Evolutionary conservation across 164 flowering plant genomes (phyloP), one percentile per base, ranked within the genome.

Genomic region (Akebia trifoliata): DNA sequence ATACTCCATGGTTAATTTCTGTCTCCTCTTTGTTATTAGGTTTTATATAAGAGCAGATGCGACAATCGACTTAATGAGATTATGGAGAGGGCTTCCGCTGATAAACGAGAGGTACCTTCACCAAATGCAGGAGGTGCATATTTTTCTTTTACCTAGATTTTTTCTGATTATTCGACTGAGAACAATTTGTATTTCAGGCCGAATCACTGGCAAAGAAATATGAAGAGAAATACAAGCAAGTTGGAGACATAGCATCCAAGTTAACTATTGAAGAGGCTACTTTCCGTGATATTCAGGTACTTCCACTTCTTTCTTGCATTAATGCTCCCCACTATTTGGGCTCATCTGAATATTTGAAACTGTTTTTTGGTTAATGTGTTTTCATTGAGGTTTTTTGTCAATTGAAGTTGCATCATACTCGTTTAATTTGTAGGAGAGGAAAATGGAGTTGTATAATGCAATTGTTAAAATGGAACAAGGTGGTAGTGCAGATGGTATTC

Each of bases 141-240:
- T n/a, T n/a, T n/a, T n/a, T n/a, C n/a, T n/a, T n/a, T n/a, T n/a
- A n/a, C n/a, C n/a, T n/a, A n/a, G n/a, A n/a, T n/a, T n/a, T n/a
- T n/a, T n/a, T n/a, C n/a, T n/a, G n/a, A n/a, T n/a, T n/a, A n/a
- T 57, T 40, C 2, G 38, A 46, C 17, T 53, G 25, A 22, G 17
- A 21, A 37, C 36, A 39, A 18, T 48, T 39, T 69, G 35, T n/a
- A n/a, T n/a, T n/a, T n/a, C n/a, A 93, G 98, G 91, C 79, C 11
- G 97, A 89, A 67, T 58, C 72, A 38, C 72, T 85, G 42, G 75
- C 63, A 15, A 93, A 87, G 76, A 93, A 90, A 69, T 92, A 89
- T 75, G 97, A 92, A 62, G 98, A 92, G 73, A 92, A 82, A 67
- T 89, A 85, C 76, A 92, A 84, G 72, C 91, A 89, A 64, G 90